Evolutionary conservation across 2,329 filamentous ascomycete genomes (phyloP).

Genomic region (Colletotrichum gloeosporioides): DNA sequence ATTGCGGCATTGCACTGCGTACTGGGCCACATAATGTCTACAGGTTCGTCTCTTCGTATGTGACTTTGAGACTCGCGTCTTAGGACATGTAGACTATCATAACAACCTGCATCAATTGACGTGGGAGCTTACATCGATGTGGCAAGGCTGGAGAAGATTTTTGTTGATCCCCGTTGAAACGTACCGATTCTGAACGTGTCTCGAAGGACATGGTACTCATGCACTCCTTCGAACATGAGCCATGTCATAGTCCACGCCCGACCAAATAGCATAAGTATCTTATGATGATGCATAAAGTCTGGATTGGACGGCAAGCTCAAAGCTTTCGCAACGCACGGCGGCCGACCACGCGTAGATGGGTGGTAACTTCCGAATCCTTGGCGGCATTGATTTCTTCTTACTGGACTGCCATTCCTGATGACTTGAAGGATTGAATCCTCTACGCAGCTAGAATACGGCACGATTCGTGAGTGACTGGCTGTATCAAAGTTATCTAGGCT

Average conservation of each 20-base stretch:
- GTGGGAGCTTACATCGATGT: accelerated
- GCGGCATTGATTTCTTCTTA: neutral
- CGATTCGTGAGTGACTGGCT: neutral
- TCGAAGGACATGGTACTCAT: neutral
- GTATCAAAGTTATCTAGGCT: neutral
- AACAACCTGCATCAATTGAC: neutral
- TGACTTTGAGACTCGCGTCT: neutral
- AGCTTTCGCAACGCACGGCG: neutral
- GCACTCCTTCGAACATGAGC: neutral
- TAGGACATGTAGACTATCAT: neutral
- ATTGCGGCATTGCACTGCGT: accelerated
- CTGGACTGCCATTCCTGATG: neutral
- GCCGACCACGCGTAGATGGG: neutral
- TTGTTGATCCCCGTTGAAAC: neutral
- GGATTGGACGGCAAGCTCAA: neutral
- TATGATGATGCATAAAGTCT: neutral
- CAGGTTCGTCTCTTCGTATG: neutral
- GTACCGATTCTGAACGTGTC: neutral
- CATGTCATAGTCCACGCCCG: neutral
- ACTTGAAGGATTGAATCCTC: neutral
- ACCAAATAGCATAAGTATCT: too few relatives aligned
- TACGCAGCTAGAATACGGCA: neutral
- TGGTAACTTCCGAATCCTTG: neutral
- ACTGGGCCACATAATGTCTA: neutral
- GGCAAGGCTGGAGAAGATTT: neutral